Evolutionary conservation across 352 stramenopile species (phyloP).

Genomic region (Blastocystis sp.): DNA sequence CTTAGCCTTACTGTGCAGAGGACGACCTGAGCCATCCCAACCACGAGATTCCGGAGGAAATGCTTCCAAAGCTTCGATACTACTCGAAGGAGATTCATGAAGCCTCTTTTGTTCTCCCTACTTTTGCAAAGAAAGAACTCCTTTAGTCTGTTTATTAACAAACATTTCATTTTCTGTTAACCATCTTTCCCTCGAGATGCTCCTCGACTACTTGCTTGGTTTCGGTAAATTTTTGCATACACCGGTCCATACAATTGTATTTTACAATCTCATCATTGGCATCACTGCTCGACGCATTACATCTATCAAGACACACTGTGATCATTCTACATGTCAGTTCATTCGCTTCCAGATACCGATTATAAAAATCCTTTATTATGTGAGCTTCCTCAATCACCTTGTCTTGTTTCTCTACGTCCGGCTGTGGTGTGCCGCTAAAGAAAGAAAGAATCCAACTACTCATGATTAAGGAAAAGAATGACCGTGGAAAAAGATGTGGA

Average conservation of each 20-base stretch:
- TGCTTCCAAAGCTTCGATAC: constrained; percentile 78
- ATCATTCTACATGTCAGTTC: neutral
- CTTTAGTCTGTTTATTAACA: neutral
- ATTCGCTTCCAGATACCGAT: neutral
- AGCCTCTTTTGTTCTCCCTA: constrained; percentile 89
- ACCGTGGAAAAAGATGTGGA: no score
- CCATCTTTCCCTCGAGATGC: neutral
- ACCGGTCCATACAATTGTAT: constrained; percentile 40
- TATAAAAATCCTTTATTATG: constrained; percentile 2
- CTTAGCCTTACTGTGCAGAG: neutral
- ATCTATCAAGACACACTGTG: neutral
- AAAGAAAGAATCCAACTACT: no score
- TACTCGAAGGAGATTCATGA: constrained; percentile 86
- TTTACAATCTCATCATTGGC: neutral
- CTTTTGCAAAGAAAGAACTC: constrained; percentile 73
- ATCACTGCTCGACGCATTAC: neutral
- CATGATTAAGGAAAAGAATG: no score
- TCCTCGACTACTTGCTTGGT: neutral
- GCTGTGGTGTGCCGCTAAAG: no score
- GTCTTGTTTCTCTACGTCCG: neutral
- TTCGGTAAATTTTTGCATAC: neutral
- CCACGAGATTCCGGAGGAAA: constrained; percentile 53
- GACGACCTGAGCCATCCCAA: constrained; percentile 8
- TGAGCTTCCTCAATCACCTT: neutral
- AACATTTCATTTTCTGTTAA: neutral